These are phyloP conservation scores for Myxozyma sirexii DNA, from an alignment of 805 yeast species.

Conservation along the genomic window DNA sequence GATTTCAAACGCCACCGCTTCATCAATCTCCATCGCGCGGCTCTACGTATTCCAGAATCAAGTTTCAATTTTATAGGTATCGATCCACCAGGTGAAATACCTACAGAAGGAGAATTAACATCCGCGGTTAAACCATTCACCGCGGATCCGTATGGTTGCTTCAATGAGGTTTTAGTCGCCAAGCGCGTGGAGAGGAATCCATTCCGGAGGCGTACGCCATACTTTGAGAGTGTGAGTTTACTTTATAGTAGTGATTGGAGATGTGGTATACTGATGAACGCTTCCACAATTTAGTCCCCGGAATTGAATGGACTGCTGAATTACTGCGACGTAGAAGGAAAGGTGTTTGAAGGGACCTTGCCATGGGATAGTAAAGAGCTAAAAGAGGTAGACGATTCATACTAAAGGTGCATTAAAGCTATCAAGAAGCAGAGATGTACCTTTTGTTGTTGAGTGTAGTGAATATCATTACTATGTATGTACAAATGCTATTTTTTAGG, in stretches of 20 bases:
- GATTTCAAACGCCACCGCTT: conserved; percentile 72
- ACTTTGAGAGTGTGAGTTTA: conserved; percentile 22
- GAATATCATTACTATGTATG: not conserved
- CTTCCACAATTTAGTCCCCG: conserved; percentile 32
- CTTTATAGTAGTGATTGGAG: no score
- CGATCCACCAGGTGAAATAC: conserved; percentile 28
- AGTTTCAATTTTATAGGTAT: conserved; percentile 33
- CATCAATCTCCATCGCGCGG: conserved; percentile 35
- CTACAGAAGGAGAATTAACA: conserved; percentile 24
- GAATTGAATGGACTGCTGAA: conserved; percentile 26
- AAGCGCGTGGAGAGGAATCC: conserved; percentile 35
- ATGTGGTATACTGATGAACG: not conserved
- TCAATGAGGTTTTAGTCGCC: conserved; percentile 16
- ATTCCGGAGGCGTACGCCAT: conserved; percentile 33
- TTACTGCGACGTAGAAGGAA: conserved; percentile 28
- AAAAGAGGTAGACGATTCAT: conserved; percentile 3
- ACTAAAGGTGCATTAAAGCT: not conserved
- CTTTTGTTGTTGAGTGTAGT: no score
- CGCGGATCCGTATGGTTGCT: conserved; percentile 36
- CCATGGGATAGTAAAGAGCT: conserved; percentile 32
- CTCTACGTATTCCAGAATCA: conserved; percentile 32
- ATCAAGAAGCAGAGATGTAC: no score
- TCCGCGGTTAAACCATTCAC: conserved; percentile 34
- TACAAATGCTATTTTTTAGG: not conserved
- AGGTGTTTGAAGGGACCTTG: conserved; percentile 25